These are phyloP conservation scores for Neofusicoccum cordaticola DNA, from an alignment of 2,329 filamentous ascomycete genomes.

Conservation along the genomic window DNA sequence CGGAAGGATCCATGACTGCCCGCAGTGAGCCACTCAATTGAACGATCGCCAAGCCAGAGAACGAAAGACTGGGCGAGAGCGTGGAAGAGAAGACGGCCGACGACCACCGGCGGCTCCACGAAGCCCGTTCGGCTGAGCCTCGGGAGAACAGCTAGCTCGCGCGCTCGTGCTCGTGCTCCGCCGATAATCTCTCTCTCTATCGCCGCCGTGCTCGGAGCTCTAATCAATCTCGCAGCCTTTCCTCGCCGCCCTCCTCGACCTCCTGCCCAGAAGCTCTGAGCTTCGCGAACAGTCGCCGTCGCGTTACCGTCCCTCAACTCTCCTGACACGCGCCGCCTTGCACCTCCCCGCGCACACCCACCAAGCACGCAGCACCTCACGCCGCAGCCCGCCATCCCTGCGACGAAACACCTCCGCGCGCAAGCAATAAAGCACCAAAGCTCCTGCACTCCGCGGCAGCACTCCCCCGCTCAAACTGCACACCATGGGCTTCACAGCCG, in stretches of 20 bases:
- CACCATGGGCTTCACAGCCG: constrained; percentile 52
- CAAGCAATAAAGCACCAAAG: background rate
- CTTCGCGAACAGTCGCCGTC: background rate
- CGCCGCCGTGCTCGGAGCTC: constrained; percentile 13
- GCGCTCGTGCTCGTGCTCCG: background rate
- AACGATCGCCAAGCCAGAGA: background rate
- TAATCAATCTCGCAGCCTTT: background rate
- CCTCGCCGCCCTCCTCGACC: background rate
- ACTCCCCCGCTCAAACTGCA: background rate
- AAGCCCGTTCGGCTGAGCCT: constrained; percentile 1
- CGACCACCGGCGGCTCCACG: background rate
- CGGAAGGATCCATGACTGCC: constrained; percentile 8
- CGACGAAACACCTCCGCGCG: background rate
- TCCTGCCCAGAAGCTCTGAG: background rate
- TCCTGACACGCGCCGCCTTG: background rate
- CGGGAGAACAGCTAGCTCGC: background rate
- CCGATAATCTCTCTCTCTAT: constrained; percentile 15
- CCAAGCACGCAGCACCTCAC: background rate
- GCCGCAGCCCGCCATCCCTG: background rate
- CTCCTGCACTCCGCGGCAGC: background rate
- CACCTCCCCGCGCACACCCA: background rate
- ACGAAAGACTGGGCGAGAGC: background rate
- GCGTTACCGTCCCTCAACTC: background rate
- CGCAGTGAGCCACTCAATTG: background rate
- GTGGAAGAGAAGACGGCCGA: background rate